Percentiles rank a stretch among this genome's conserved stretches.
Conservation (phyloP, 2,329 filamentous ascomycete genomes). For the Albifimbria verrucaria region DNA sequence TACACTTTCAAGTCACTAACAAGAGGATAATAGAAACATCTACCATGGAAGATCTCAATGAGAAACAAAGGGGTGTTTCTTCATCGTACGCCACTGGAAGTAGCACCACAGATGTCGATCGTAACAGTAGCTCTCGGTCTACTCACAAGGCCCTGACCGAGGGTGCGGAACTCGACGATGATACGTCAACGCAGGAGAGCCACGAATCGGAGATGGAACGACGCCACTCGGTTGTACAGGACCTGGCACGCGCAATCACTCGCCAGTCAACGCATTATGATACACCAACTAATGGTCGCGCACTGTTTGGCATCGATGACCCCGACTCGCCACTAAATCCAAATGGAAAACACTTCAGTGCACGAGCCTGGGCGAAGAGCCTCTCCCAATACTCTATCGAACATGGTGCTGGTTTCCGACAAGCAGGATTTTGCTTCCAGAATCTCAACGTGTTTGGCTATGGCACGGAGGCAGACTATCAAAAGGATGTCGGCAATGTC, state of each 20-base stretch:
- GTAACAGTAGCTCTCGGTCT: not conserved
- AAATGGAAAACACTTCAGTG: conserved; percentile 44
- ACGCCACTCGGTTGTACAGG: not conserved
- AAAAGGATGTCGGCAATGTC: conserved; percentile 36
- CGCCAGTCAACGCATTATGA: not conserved
- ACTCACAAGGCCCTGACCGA: not conserved
- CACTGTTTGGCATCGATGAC: conserved; percentile 1
- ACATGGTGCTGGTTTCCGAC: conserved; percentile 22
- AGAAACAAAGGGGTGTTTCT: not conserved
- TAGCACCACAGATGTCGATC: not conserved
- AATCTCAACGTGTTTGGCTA: conserved; percentile 46
- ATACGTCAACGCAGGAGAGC: not conserved
- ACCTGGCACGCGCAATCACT: not conserved
- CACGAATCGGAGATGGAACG: conserved; percentile 1
- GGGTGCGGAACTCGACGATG: not conserved
- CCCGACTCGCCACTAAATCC: conserved; percentile 46
- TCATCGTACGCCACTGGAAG: not conserved
- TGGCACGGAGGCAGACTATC: conserved; percentile 46
- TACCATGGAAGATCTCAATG: not conserved
- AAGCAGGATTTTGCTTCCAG: conserved; percentile 36
- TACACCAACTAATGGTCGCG: not conserved
- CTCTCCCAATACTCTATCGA: conserved; percentile 19
- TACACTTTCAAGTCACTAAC: not conserved
- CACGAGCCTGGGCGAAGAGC: conserved; percentile 34
- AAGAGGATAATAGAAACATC: not conserved